Conservation (phyloP, 768 basidiomycete genomes). For the Termitomyces sp. region DNA sequence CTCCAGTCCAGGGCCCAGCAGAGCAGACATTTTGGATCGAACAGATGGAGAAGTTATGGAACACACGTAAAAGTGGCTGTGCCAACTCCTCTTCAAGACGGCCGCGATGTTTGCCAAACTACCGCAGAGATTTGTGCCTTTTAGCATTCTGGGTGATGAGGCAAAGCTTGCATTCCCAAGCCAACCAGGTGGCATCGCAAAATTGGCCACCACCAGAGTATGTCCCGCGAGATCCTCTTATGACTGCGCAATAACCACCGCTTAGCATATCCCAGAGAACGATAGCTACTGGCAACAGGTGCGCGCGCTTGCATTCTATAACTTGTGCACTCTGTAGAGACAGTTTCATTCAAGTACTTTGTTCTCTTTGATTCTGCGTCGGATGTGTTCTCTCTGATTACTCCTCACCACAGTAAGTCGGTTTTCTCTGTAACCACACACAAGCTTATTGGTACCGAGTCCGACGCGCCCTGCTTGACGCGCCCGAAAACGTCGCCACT, state of each 20-base stretch:
- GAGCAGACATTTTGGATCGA: background rate
- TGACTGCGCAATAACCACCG: background rate
- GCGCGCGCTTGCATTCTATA: conserved; percentile 17
- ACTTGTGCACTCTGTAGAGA: background rate
- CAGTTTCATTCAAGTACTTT: conserved; percentile 54
- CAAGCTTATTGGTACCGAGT: conserved; percentile 42
- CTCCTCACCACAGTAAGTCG: conserved; percentile 76
- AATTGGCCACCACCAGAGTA: conserved; percentile 71
- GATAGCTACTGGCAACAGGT: conserved; percentile 95
- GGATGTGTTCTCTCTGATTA: conserved; percentile 87
- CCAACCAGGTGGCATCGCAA: conserved; percentile 74
- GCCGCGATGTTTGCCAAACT: conserved; percentile 63
- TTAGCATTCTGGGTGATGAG: conserved; percentile 80
- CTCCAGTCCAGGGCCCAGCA: background rate
- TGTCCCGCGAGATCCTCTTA: conserved; percentile 22
- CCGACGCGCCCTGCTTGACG: conserved; percentile 73
- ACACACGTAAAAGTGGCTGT: conserved; percentile 7
- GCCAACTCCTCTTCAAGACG: background rate
- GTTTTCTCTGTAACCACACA: conserved; percentile 2
- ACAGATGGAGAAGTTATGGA: background rate
- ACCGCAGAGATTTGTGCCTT: conserved; percentile 71
- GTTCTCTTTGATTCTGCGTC: conserved; percentile 85
- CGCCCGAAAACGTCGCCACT: conserved; percentile 84
- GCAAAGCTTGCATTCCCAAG: conserved; percentile 88
- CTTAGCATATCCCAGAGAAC: conserved; percentile 66